Evolutionary conservation across 2,329 filamentous ascomycete genomes (phyloP).

Genomic region (Aspergillus sergii): DNA sequence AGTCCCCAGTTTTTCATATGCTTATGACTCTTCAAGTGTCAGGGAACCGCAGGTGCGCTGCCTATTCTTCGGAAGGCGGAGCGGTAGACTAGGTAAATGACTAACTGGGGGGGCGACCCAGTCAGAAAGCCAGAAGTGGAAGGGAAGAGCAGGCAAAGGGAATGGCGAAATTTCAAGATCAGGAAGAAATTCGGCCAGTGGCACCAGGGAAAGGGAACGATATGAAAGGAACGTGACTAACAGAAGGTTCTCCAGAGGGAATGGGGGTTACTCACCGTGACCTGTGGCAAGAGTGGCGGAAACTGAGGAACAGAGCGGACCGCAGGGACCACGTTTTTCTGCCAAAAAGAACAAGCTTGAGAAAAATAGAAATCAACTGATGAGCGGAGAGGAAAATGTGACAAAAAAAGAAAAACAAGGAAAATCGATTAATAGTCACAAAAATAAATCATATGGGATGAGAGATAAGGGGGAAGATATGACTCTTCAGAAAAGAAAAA

Average conservation of each 20-base stretch:
- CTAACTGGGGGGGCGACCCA: slow-evolving; percentile 12
- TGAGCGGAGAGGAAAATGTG: slow-evolving; percentile 3
- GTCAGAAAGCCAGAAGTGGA: slow-evolving; percentile 13
- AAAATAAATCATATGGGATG: background rate
- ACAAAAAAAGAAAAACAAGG: slow-evolving; percentile 3
- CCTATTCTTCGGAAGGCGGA: slow-evolving; percentile 18
- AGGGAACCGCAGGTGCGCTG: slow-evolving; percentile 21
- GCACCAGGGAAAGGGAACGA: background rate
- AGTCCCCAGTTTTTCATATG: background rate
- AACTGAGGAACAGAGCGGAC: slow-evolving; percentile 16
- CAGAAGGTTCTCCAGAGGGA: background rate
- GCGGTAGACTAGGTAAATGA: slow-evolving; percentile 14
- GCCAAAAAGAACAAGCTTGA: background rate
- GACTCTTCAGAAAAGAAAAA: background rate
- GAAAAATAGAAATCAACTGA: background rate
- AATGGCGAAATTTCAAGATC: slow-evolving; percentile 7
- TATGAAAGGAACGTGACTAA: background rate
- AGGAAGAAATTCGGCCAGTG: background rate
- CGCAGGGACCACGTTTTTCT: slow-evolving; percentile 24
- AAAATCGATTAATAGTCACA: background rate
- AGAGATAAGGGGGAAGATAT: background rate
- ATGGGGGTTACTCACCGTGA: slow-evolving; percentile 2
- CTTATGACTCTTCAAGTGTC: slow-evolving; percentile 8
- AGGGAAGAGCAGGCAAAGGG: background rate
- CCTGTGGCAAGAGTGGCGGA: slow-evolving; percentile 25